These are phyloP conservation scores for Graphium sp. DNA, from an alignment of 2,329 filamentous ascomycete species.

Conservation along the genomic window DNA sequence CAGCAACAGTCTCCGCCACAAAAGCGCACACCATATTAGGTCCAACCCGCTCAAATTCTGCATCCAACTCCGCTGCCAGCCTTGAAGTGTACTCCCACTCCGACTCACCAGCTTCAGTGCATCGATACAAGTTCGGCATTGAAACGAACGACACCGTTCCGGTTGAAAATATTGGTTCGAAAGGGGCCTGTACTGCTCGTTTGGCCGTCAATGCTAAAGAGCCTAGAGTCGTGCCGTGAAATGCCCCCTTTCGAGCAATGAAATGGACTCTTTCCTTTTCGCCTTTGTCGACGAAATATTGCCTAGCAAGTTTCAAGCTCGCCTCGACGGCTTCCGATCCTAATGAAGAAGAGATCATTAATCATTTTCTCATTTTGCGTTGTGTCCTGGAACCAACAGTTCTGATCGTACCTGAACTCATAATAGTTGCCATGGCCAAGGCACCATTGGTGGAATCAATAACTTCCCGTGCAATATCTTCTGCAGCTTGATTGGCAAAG, in stretches of 20 bases:
- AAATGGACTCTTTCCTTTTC: conserved; percentile 17
- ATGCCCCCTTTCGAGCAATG: conserved; percentile 23
- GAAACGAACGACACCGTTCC: conserved; percentile 42
- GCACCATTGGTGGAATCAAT: too few relatives aligned
- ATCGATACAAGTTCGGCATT: conserved; percentile 50
- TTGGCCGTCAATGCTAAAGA: conserved; percentile 50
- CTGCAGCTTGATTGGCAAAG: conserved; percentile 32
- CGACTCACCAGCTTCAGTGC: conserved; percentile 29
- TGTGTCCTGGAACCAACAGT: too few relatives aligned
- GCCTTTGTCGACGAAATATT: conserved; percentile 25
- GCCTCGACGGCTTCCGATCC: conserved; percentile 36
- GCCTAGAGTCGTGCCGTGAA: conserved; percentile 39
- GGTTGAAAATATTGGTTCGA: conserved; percentile 39
- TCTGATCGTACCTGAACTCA: conserved; percentile 18
- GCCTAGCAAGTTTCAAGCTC: conserved; percentile 27
- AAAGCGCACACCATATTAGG: conserved; percentile 54
- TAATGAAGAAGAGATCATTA: conserved; percentile 24
- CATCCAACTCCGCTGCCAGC: conserved; percentile 48
- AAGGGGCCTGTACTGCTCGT: conserved; percentile 38
- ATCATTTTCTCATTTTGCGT: too few relatives aligned
- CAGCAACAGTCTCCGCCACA: conserved; percentile 56
- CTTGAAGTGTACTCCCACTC: conserved; percentile 41
- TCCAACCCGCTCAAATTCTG: conserved; percentile 46
- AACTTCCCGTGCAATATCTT: conserved; percentile 13
- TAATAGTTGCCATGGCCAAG: conserved; percentile 19